Conservation (phyloP, 1,284 basidiomycete genomes). For the Gomphus sp. region DNA sequence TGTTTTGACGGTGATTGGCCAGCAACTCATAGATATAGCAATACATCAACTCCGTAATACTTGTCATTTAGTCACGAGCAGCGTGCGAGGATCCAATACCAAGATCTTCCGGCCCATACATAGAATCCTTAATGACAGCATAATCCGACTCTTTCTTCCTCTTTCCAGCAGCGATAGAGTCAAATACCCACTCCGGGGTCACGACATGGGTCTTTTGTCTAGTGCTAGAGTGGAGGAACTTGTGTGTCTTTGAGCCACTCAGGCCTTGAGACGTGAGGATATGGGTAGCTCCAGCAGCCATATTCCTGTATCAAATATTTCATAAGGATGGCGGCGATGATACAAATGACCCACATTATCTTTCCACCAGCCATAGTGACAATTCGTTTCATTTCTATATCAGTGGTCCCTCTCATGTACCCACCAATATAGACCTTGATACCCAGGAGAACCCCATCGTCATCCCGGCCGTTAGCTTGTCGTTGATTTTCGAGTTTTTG, state of each 20-base stretch:
- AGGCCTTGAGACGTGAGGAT: constrained; percentile 61
- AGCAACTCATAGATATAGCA: no score
- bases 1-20: no score
- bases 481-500: constrained; percentile 44
- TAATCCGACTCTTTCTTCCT: no score
- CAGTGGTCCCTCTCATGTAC: constrained; percentile 57
- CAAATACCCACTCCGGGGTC: constrained; percentile 63
- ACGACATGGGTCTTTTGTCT: constrained; percentile 45
- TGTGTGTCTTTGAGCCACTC: constrained; percentile 56
- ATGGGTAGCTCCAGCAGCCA: constrained; percentile 55
- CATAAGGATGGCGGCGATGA: not conserved
- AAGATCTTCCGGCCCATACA: no score
- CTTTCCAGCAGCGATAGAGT: no score
- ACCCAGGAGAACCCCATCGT: constrained; percentile 29
- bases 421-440: constrained; percentile 28
- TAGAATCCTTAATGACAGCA: no score
- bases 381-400: constrained; percentile 62
- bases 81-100: no score
- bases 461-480: constrained; percentile 18
- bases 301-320: constrained; percentile 27
- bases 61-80: no score
- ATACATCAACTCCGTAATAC: no score
- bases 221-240: constrained; percentile 40
- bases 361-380: constrained; percentile 47
- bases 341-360: constrained; percentile 31